phyloP scores from a whole-genome alignment of 345 rosid genomes.

The Barbarea vulgaris region DNA sequence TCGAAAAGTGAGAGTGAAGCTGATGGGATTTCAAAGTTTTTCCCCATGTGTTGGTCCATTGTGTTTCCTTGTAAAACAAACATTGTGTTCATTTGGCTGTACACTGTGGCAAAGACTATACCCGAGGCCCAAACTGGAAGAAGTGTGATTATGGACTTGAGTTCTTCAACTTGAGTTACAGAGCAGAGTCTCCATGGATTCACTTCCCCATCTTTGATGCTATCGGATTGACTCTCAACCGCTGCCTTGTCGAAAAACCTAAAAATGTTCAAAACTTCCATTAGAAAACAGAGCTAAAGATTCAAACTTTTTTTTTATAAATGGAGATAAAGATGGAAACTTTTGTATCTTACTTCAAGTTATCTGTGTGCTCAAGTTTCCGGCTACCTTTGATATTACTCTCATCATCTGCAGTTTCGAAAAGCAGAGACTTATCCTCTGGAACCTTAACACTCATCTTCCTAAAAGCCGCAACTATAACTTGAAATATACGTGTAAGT shows the following conservation, averaged over 20 bases:
- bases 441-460: slow-evolving; percentile 69
- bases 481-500: slow-evolving; percentile 77
- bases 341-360: slow-evolving; percentile 54
- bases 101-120: slow-evolving; percentile 77
- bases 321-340: background rate
- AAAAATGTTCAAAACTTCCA: slow-evolving; percentile 1
- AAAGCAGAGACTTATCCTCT: slow-evolving; percentile 66
- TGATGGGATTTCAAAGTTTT: slow-evolving; percentile 72
- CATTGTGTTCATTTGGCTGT: slow-evolving; percentile 91
- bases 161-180: slow-evolving; percentile 93
- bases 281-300: background rate
- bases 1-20: slow-evolving; percentile 91
- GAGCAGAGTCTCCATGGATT: slow-evolving; percentile 86
- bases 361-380: slow-evolving; percentile 70
- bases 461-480: slow-evolving; percentile 76
- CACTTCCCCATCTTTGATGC: slow-evolving; percentile 46
- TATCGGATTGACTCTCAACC: slow-evolving; percentile 59
- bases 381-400: slow-evolving; percentile 76
- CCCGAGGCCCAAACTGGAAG: slow-evolving; percentile 94
- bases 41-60: slow-evolving; percentile 88
- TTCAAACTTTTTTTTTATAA: background rate
- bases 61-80: slow-evolving; percentile 92
- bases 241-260: slow-evolving; percentile 97
- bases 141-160: slow-evolving; percentile 72
- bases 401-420: slow-evolving; percentile 70